Evolutionary conservation across 2,329 filamentous ascomycete genomes (phyloP).

Genomic region (Aspergillus brunneoviolaceus): DNA sequence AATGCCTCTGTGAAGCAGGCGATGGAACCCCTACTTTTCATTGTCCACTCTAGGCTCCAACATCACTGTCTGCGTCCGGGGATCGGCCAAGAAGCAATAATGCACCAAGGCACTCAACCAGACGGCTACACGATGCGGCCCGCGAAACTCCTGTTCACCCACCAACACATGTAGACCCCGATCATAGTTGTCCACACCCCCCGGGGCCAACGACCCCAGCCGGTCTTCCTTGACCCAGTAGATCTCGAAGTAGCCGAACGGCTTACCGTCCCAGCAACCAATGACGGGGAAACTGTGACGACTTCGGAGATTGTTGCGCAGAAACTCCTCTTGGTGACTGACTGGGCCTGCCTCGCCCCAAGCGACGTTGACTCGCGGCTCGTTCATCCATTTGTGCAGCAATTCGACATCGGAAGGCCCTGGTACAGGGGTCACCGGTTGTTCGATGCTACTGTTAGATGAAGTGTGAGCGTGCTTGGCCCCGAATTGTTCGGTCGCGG

Average conservation of each 20-base stretch:
- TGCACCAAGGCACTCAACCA: slow-evolving; percentile 90
- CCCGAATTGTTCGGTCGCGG: slow-evolving; percentile 51
- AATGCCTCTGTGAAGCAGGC: background rate
- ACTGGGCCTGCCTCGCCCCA: slow-evolving; percentile 70
- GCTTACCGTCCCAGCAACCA: slow-evolving; percentile 89
- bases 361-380: slow-evolving; percentile 76
- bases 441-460: slow-evolving; percentile 42
- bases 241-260: slow-evolving; percentile 95
- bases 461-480: slow-evolving; percentile 28
- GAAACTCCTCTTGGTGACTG: slow-evolving; percentile 63
- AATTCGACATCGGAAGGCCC: slow-evolving; percentile 63
- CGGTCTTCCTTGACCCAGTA: slow-evolving; percentile 97
- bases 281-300: slow-evolving; percentile 86
- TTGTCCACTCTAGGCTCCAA: slow-evolving; percentile 93
- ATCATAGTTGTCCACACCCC: slow-evolving; percentile 73
- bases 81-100: slow-evolving; percentile 74
- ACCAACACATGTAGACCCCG: slow-evolving; percentile 84
- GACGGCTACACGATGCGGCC: slow-evolving; percentile 68
- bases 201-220: slow-evolving; percentile 65
- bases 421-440: slow-evolving; percentile 36
- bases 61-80: slow-evolving; percentile 76
- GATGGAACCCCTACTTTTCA: slow-evolving; percentile 62
- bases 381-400: slow-evolving; percentile 84
- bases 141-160: slow-evolving; percentile 88
- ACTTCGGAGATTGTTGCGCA: slow-evolving; percentile 63